phyloP scores from a whole-genome alignment of 495 filamentous ascomycete species.

The Penicillium arizonense region DNA sequence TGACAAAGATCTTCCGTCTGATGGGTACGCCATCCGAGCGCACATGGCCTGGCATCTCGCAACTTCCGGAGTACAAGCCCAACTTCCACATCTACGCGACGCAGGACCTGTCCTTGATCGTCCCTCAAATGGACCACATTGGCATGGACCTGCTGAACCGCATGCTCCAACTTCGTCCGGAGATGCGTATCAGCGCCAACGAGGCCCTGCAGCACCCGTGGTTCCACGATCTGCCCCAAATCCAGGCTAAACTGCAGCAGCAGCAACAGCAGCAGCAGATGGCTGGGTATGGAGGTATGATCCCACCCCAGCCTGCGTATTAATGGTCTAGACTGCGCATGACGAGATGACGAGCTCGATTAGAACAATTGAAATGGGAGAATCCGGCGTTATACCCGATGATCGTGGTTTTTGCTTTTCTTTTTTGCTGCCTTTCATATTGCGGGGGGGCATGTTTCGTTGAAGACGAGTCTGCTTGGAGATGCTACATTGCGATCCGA shows the following conservation, averaged over 20 bases:
- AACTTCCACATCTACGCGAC: slow-evolving; percentile 95
- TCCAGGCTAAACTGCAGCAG: slow-evolving; percentile 51
- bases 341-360: slow-evolving; percentile 31
- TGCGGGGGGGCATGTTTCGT: neutral
- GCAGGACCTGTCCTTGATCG: slow-evolving; percentile 77
- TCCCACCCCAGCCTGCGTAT: slow-evolving; percentile 40
- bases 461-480: slow-evolving; percentile 7
- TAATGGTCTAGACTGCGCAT: slow-evolving; percentile 23
- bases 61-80: slow-evolving; percentile 91
- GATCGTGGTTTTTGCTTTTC: slow-evolving; percentile 11
- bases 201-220: slow-evolving; percentile 86
- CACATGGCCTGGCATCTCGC: slow-evolving; percentile 86
- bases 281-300: slow-evolving; percentile 44
- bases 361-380: slow-evolving; percentile 34
- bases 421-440: slow-evolving; percentile 4
- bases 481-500: neutral
- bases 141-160: slow-evolving; percentile 82
- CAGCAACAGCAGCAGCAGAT: slow-evolving; percentile 44
- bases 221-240: slow-evolving; percentile 68
- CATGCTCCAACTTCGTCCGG: slow-evolving; percentile 92
- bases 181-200: slow-evolving; percentile 82
- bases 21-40: slow-evolving; percentile 95
- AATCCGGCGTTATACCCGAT: slow-evolving; percentile 38
- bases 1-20: slow-evolving; percentile 92
- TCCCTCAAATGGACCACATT: slow-evolving; percentile 83